A percentile compares a stretch with the other conserved stretches of the same genome.
phyloP scores from a whole-genome alignment of 306 rosid species.

The Cucumis melo region DNA sequence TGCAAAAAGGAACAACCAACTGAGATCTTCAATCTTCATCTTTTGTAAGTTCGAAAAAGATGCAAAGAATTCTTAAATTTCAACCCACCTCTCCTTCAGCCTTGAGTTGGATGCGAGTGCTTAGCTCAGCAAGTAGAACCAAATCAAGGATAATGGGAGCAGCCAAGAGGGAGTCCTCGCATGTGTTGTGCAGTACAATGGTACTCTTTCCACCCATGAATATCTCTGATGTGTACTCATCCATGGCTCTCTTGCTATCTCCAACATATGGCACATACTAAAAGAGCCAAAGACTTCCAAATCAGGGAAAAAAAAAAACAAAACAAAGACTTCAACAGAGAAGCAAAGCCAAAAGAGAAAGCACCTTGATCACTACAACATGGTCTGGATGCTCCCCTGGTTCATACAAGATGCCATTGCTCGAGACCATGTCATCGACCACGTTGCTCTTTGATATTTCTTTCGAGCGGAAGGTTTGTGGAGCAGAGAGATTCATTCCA shows the following conservation, averaged over 20 bases:
- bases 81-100: constrained; percentile 67
- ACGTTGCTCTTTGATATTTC: constrained; percentile 97
- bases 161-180: constrained; percentile 93
- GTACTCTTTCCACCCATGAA: constrained; percentile 96
- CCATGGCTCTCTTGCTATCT: constrained; percentile 98
- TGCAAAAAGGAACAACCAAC: constrained; percentile 13
- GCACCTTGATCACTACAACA: constrained; percentile 71
- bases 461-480: constrained; percentile 93
- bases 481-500: constrained; percentile 97
- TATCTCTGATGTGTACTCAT: constrained; percentile 94
- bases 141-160: constrained; percentile 92
- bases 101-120: constrained; percentile 78
- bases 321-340: not conserved
- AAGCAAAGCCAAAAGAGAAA: not conserved
- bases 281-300: not conserved
- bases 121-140: constrained; percentile 96
- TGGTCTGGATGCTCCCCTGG: constrained; percentile 99
- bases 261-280: constrained; percentile 90
- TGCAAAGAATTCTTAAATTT: not conserved
- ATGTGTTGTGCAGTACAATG: constrained; percentile 92
- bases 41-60: not conserved
- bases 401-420: constrained; percentile 77
- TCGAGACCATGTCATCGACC: constrained; percentile 95
- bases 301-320: not conserved
- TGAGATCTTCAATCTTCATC: not conserved